Base-by-base conservation (phyloP, 306 rosid genomes). In the Albizia julibrissin region DNA sequence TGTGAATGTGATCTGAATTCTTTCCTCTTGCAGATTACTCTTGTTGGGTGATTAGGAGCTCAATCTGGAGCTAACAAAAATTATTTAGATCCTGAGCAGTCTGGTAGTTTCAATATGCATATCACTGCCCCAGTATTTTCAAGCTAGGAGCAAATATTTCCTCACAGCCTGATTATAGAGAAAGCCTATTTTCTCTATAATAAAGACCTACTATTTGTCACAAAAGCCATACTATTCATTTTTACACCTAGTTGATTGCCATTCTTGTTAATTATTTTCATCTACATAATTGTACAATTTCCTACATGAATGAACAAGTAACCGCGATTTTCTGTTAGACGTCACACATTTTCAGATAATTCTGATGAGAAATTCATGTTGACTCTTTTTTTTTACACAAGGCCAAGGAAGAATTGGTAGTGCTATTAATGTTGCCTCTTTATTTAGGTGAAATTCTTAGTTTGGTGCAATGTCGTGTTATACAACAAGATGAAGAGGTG, bases 1-100 rank as follows among this genome's bases (percentile, higher is more conserved):
- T 79, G 43, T 21, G 26, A 58, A 58, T 61, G 18, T 61, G 33
- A 80, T 52, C 43, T 80, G 66, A 72, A 64, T 78, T 62, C 46
- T 33, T 74, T 78, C 62, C 54, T 56, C 44, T 73, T 73, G 82
- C 64, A 78, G 64, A 81, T 58, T 78, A 78, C 74, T 56, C 72
- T 44, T 26, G 50, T 73, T 67, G 78, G 39, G 21, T 37, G 62
- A 67, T 81, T 73, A 10, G 44, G 54, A 73, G 33, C 59, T 47
- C 40, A 72, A 78, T 27, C 64, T 52, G 50, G n/a, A 77, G 49
- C 74, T 19, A 42, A 71, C 26, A 31, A 5, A 81, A 14, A 81
- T 65, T 77, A 14, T 64, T 72, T 81, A 19, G 76, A 24, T 50
- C 50, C 62, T 33, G 3, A 62, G 42, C 29, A 3, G 34, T 52